Evolutionary conservation across 805 yeast species (phyloP), one percentile per base, ranked within the genome.

Genomic region (Ogataea philodendri): DNA sequence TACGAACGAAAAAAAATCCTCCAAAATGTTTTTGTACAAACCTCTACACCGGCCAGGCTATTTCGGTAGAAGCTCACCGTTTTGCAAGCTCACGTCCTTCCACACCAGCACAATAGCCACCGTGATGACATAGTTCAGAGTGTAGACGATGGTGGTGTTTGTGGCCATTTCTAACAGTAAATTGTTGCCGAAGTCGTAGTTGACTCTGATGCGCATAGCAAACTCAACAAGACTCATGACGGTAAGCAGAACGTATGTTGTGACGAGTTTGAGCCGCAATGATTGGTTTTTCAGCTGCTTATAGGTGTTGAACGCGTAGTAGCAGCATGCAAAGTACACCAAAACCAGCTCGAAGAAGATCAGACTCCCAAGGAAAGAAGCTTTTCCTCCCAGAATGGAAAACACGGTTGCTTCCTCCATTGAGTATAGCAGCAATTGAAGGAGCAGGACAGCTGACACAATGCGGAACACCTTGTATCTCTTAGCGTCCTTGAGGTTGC

Each of bases 361-460:
- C 8, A 51, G 3, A 15, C 35, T 30, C 7, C 53, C 48, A 16
- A 55, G 30, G 13, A 51, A 39, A 22, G 52, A 48, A 5, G 42
- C 36, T 7, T 41, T 35, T 11, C 46, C 50, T 21, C 58, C 51
- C 20, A 60, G 43, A 14, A 62, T 20, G 2, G 62, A 54, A 36
- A 47, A 60, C 18, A 57, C 35, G 3, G 51, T 37, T 8, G 60
- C 49, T 17, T 49, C 52, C 22, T 59, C 60, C 14, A 60, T 19
- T 37, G 55, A 63, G 28, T 49, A 56, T 1, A 58, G 22, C 15
- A 61, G 31, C 26, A 61, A 49, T 37, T 56, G 49, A n/a, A 57
- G 7, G 4, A 54, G 29, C 9, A 59, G 35, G 5, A 50, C 5
- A 3, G 46, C 10, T 5, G 55, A 46, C 9, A 49, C 30, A 9